Percentiles rank a stretch among this genome's conserved stretches.
These are phyloP conservation scores for Pseudogymnoascus sp. DNA, from an alignment of 2,329 filamentous ascomycete genomes.

Conservation along the genomic window DNA sequence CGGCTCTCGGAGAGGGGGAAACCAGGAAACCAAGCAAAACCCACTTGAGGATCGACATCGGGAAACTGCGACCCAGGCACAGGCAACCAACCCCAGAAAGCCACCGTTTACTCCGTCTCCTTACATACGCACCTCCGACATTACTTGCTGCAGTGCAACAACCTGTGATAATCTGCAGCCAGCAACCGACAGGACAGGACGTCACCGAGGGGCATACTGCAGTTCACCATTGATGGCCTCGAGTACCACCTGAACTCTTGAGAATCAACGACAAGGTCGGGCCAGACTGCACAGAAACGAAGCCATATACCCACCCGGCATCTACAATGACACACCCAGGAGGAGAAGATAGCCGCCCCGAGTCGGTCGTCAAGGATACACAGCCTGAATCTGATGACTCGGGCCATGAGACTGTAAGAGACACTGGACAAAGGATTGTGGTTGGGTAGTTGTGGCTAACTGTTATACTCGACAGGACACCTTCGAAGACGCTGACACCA, in stretches of 20 bases:
- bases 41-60: not conserved
- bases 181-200: not conserved
- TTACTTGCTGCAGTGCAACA: not conserved
- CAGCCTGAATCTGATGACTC: conserved; percentile 1
- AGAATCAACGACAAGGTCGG: conserved; percentile 5
- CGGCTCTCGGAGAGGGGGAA: not conserved
- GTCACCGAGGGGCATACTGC: conserved; percentile 5
- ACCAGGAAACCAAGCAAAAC: not conserved
- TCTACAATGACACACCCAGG: not conserved
- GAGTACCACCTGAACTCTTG: conserved; percentile 13
- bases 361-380: not conserved
- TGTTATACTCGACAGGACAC: conserved; percentile 46
- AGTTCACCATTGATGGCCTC: conserved; percentile 13
- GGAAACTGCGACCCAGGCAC: not conserved
- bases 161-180: not conserved
- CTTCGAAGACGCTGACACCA: conserved; percentile 73
- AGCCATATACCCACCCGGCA: not conserved
- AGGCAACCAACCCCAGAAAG: not conserved
- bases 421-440: not conserved
- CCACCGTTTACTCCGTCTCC: conserved; percentile 6
- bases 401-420: conserved; percentile 3
- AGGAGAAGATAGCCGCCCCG: not conserved
- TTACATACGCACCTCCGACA: not conserved
- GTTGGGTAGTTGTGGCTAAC: not conserved
- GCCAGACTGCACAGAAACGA: not conserved